Percentiles rank a stretch among this genome's conserved stretches.
Conservation (phyloP, 495 filamentous ascomycete genomes). For the Daldinia decipiens region DNA sequence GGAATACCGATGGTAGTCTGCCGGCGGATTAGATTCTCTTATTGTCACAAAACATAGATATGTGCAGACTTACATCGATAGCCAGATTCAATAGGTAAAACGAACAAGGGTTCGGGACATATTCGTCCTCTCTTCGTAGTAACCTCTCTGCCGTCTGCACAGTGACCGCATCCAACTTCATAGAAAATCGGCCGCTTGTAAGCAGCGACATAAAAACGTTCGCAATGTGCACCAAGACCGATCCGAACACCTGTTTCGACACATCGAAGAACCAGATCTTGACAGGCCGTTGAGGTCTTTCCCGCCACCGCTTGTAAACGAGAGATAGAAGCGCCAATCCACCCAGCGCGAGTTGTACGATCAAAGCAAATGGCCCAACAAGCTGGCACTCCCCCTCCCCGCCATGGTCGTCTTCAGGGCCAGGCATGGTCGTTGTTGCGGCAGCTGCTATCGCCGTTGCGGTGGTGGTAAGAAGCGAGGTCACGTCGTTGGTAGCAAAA, state of each 20-base stretch:
- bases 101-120: conserved; percentile 90
- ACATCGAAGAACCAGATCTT: conserved; percentile 98
- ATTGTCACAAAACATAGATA: background rate
- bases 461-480: conserved; percentile 46
- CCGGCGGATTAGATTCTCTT: conserved; percentile 3
- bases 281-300: conserved; percentile 88
- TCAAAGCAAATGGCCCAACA: conserved; percentile 84
- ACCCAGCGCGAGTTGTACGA: conserved; percentile 91
- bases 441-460: conserved; percentile 48
- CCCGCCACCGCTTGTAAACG: conserved; percentile 92
- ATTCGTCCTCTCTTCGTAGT: conserved; percentile 61
- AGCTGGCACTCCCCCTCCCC: conserved; percentile 77
- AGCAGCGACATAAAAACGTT: conserved; percentile 97
- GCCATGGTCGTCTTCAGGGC: conserved; percentile 24
- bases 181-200: conserved; percentile 77
- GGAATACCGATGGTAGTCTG: conserved; percentile 96
- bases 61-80: conserved; percentile 83
- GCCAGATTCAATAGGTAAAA: conserved; percentile 94
- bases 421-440: conserved; percentile 32
- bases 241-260: conserved; percentile 97
- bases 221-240: conserved; percentile 85
- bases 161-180: conserved; percentile 56
- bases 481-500: conserved; percentile 43
- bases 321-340: conserved; percentile 82
- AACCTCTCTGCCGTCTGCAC: conserved; percentile 50